Conservation (phyloP, 1,284 basidiomycete species). For the Volvariella surrecta region DNA sequence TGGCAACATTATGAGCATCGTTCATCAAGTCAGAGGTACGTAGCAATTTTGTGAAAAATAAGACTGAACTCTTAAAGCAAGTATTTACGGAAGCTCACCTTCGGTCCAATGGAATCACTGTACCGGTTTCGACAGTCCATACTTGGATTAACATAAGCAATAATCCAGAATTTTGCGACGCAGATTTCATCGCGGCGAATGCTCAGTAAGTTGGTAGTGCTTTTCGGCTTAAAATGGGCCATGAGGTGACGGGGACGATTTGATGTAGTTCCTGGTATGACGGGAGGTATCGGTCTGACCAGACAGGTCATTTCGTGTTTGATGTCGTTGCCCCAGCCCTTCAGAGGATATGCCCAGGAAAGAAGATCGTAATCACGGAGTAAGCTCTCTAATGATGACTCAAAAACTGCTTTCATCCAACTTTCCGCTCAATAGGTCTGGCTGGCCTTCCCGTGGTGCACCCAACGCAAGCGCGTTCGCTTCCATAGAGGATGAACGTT, state of each 20-base stretch:
- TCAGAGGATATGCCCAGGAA: slow-evolving; percentile 23
- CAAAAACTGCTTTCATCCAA: background rate
- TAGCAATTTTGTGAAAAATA: background rate
- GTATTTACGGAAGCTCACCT: slow-evolving; percentile 22
- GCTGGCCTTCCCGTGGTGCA: slow-evolving; percentile 28
- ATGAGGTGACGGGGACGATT: no score
- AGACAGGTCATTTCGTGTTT: slow-evolving; percentile 26
- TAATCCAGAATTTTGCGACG: slow-evolving; percentile 24
- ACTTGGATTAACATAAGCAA: slow-evolving; percentile 25
- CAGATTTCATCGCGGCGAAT: slow-evolving; percentile 27
- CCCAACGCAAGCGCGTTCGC: slow-evolving; percentile 18
- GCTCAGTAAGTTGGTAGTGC: slow-evolving; percentile 20
- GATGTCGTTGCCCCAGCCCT: slow-evolving; percentile 23
- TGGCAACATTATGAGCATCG: slow-evolving; percentile 24
- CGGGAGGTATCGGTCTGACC: slow-evolving; percentile 16
- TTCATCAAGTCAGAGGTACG: slow-evolving; percentile 23
- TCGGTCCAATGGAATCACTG: slow-evolving; percentile 22
- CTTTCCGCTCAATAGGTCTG: slow-evolving; percentile 16
- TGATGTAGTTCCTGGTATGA: slow-evolving; percentile 28
- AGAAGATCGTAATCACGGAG: slow-evolving; percentile 27
- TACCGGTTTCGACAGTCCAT: slow-evolving; percentile 27
- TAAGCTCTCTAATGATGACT: slow-evolving; percentile 10
- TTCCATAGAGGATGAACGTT: slow-evolving; percentile 19
- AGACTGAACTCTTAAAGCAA: background rate
- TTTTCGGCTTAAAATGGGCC: slow-evolving; percentile 9